Base-by-base conservation (phyloP, 108 stramenopile species). In the Phaeodactylum tricornutum region DNA sequence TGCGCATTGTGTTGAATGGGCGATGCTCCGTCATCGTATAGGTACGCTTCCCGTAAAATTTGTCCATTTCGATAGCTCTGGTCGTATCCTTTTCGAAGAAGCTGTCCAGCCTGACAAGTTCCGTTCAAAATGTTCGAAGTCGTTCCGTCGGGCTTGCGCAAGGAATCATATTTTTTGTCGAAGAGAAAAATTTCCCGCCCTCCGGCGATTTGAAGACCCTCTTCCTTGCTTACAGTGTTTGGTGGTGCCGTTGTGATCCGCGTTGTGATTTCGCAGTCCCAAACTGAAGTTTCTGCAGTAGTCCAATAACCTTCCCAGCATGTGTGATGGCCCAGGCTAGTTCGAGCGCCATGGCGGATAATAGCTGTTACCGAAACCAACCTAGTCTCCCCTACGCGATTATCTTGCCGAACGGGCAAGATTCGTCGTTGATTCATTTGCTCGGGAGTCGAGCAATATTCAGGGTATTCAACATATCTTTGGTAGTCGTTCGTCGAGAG, bases 71-170 rank as follows among this genome's bases (percentile, higher is more conserved):
- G 6, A 12, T 82, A 35, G 63, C 90, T 73, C 52, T 90, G 87
- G 23, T 79, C 72, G 56, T 87, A 87, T 1, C 93, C 93, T 39
- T 68, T 61, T n/a, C 61, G 28, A 1, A 94, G 37, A 24, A 94
- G 54, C 56, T 94, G 93, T 15, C 93, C 93, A 54, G 66, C 28
- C 64, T 86, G 80, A 65, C 93, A 94, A 9, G 87, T 94, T 24
- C 93, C 87, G 57, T 81, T 79, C 53, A 84, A 53, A 7, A 20
- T 20, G 31, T 73, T 72, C 35, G 37, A 3, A 32, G 61, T 42
- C 9, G 43, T 50, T 15, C 49, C 50, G n/a, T 55, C 26, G 0
- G 45, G 60, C 56, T 33, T 31, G 9, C 33, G 28, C n/a, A 82
- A 34, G 3, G 80, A 79, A 63, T 81, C 79, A 41, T 84, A 88